These are phyloP conservation scores for Acer yangbiense DNA, from an alignment of 345 rosid genomes.

Conservation along the genomic window DNA sequence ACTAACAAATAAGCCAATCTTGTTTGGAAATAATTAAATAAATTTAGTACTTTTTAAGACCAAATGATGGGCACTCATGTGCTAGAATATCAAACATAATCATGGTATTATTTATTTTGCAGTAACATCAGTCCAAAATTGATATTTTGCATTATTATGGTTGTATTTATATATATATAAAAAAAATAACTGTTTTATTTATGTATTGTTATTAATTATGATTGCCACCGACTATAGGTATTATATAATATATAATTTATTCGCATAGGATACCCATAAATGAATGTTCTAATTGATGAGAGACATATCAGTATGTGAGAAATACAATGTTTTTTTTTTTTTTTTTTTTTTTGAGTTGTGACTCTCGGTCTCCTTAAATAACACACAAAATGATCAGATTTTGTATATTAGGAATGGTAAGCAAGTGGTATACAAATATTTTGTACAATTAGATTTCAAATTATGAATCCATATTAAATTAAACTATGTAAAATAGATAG, in stretches of 20 bases:
- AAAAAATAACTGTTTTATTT: background rate
- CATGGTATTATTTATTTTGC: too few species aligned
- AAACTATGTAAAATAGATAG: too few species aligned
- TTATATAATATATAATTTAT: background rate
- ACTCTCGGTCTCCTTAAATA: background rate
- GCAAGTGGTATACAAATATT: too few species aligned
- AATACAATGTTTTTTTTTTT: background rate
- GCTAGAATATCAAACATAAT: too few species aligned
- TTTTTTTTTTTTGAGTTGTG: background rate
- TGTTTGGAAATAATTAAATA: too few species aligned
- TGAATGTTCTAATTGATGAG: background rate
- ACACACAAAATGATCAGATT: background rate
- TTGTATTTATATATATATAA: background rate
- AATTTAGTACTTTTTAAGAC: too few species aligned
- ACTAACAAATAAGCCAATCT: too few species aligned
- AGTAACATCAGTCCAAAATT: too few species aligned
- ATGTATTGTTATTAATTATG: background rate
- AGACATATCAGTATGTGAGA: background rate
- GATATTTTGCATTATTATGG: background rate
- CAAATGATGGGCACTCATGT: too few species aligned
- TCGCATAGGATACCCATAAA: slow-evolving; percentile 15
- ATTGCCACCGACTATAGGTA: background rate
- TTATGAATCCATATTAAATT: too few species aligned
- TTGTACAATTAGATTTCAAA: too few species aligned
- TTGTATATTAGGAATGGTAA: too few species aligned